Conservation (phyloP, 768 basidiomycete species). For the Cyclocybe aegerita region DNA sequence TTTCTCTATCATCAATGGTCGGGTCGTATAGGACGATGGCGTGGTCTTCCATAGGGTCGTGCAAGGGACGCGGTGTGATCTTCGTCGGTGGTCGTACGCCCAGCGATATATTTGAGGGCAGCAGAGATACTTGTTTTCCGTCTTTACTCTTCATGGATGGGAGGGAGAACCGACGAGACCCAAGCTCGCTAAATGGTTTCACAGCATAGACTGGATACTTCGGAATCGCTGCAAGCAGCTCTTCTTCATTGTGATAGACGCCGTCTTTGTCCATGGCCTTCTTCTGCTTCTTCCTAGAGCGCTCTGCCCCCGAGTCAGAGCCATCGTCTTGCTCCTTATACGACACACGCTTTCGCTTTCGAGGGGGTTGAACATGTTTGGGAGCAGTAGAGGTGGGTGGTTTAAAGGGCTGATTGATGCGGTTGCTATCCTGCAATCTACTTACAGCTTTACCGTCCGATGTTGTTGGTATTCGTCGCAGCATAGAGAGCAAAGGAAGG, state of each 20-base stretch:
- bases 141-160: conserved; percentile 76
- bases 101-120: conserved; percentile 70
- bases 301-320: conserved; percentile 57
- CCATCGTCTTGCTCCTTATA: conserved; percentile 75
- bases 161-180: conserved; percentile 70
- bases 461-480: conserved; percentile 68
- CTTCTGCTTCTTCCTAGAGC: conserved; percentile 61
- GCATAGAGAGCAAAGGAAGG: conserved; percentile 42
- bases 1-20: conserved; percentile 90
- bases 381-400: conserved; percentile 52
- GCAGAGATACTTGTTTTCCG: conserved; percentile 56
- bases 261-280: conserved; percentile 54
- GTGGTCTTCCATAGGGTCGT: conserved; percentile 97
- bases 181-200: conserved; percentile 67
- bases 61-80: conserved; percentile 86
- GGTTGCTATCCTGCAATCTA: conserved; percentile 67
- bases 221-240: conserved; percentile 59
- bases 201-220: conserved; percentile 80
- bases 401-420: conserved; percentile 82
- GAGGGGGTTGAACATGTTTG: conserved; percentile 60
- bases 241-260: conserved; percentile 61
- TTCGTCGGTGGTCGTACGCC: conserved; percentile 82
- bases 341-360: conserved; percentile 87
- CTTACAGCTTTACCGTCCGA: conserved; percentile 68
- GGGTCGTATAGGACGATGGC: conserved; percentile 98